Base-by-base conservation (phyloP, 495 filamentous ascomycete species). In the Amniculicola lignicola region DNA sequence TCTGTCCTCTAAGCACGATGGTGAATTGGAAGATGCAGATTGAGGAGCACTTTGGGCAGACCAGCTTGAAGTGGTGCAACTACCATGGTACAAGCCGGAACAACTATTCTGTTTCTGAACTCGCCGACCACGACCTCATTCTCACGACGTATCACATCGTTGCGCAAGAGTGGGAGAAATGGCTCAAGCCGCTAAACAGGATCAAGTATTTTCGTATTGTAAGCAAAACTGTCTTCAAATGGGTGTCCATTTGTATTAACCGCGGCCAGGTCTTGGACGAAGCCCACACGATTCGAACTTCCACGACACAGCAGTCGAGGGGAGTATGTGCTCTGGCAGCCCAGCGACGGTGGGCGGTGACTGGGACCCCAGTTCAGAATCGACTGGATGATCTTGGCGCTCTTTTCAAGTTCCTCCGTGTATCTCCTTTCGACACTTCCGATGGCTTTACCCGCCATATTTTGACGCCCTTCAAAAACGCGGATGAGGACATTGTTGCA, bases 201-300 rank as follows among this genome's bases (percentile, higher is more conserved):
- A 84, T 91, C 57, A 86, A 87, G 55, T 95, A 92, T 86, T 97
- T 97, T 67, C 86, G 93, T 6, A 90, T 98, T 49, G n/a, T n/a
- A n/a, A n/a, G n/a, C n/a, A n/a, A n/a, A n/a, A n/a, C n/a, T n/a
- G n/a, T n/a, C n/a, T n/a, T n/a, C n/a, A n/a, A n/a, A n/a, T n/a
- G n/a, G n/a, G n/a, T n/a, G n/a, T n/a, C n/a, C n/a, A n/a, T n/a
- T n/a, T n/a, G n/a, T n/a, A n/a, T n/a, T n/a, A n/a, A n/a, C n/a
- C n/a, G n/a, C n/a, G n/a, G n/a, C n/a, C n/a, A n/a, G n/a, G 92
- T 96, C 0, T 79, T 98, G 22, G 93, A 98, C 64, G 93, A 98
- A 70, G 93, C 91, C 12, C 93, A 98, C 72, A 86, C 84, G 64
- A 96, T 98, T 60, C 84, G 93, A 9, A 89, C 94, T 62, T 86